Evolutionary conservation across 805 yeast genomes (phyloP).

Genomic region (Suhomyces vadensis): DNA sequence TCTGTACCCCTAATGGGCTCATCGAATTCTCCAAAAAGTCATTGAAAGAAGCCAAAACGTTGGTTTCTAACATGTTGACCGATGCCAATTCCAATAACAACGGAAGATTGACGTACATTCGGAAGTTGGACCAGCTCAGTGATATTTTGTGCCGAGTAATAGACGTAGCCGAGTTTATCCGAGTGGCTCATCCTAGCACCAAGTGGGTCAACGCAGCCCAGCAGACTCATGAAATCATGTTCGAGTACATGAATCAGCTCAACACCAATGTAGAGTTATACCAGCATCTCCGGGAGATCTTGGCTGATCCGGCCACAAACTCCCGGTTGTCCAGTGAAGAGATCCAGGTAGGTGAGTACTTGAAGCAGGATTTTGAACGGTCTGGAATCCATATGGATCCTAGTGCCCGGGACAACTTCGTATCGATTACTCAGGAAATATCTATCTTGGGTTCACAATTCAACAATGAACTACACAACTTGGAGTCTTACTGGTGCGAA

Average conservation of each 20-base stretch:
- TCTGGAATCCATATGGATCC: conserved; percentile 85
- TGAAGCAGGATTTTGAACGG: conserved; percentile 82
- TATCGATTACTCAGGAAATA: conserved; percentile 75
- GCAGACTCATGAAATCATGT: conserved; percentile 81
- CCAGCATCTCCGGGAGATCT: conserved; percentile 54
- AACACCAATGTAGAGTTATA: conserved; percentile 81
- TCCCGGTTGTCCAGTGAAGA: conserved; percentile 66
- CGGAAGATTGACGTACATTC: conserved; percentile 50
- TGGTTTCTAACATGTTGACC: conserved; percentile 57
- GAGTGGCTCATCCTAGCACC: conserved; percentile 82
- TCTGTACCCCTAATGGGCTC: conserved; percentile 71
- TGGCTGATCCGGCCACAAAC: conserved; percentile 39
- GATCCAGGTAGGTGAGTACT: conserved; percentile 72
- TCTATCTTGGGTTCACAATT: conserved; percentile 81
- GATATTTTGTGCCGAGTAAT: conserved; percentile 90
- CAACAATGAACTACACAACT: conserved; percentile 46
- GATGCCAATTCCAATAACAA: conserved; percentile 40
- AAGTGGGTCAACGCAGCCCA: conserved; percentile 80
- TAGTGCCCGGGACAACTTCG: conserved; percentile 64
- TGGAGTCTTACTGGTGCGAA: conserved; percentile 40
- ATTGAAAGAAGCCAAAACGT: conserved; percentile 58
- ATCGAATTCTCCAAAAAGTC: conserved; percentile 65
- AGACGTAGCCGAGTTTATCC: conserved; percentile 87
- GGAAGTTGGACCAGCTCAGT: conserved; percentile 77
- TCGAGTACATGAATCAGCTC: conserved; percentile 88